Evolutionary conservation across 106 monocot species (phyloP).

Genomic region (Hemerocallis citrina): DNA sequence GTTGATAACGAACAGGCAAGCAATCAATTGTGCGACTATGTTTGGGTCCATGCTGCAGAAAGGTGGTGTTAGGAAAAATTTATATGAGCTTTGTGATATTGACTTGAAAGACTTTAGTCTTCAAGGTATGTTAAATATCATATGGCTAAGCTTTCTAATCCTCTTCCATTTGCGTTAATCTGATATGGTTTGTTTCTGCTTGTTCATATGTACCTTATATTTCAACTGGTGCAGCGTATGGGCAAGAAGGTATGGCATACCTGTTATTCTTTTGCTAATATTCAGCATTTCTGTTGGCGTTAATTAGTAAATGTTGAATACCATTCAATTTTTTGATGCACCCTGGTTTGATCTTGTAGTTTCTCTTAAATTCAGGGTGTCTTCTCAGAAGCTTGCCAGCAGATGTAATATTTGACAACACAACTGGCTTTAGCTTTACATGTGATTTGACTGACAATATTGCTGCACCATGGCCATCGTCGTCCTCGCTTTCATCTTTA

Average conservation of each 20-base stretch:
- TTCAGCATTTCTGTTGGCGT: background rate
- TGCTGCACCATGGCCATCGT: slow-evolving; percentile 98
- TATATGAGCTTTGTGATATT: slow-evolving; percentile 83
- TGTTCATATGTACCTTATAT: slow-evolving; percentile 3
- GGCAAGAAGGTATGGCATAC: slow-evolving; percentile 73
- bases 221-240: slow-evolving; percentile 53
- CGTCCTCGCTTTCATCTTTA: slow-evolving; percentile 80
- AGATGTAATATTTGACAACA: slow-evolving; percentile 84
- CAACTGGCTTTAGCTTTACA: slow-evolving; percentile 87
- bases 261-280: background rate
- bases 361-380: slow-evolving; percentile 60
- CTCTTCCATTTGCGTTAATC: background rate
- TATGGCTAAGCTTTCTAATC: background rate
- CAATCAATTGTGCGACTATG: slow-evolving; percentile 86
- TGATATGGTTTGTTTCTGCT: background rate
- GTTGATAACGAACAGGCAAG: slow-evolving; percentile 97
- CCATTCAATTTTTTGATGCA: background rate
- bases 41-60: slow-evolving; percentile 96
- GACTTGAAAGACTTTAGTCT: slow-evolving; percentile 98
- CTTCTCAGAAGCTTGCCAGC: slow-evolving; percentile 87
- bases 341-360: background rate
- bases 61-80: slow-evolving; percentile 71
- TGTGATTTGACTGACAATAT: slow-evolving; percentile 98
- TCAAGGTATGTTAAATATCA: slow-evolving; percentile 48
- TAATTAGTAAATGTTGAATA: background rate